Base-by-base conservation (phyloP, 495 filamentous ascomycete genomes). In the Aspergillus sclerotiicarbonarius region DNA sequence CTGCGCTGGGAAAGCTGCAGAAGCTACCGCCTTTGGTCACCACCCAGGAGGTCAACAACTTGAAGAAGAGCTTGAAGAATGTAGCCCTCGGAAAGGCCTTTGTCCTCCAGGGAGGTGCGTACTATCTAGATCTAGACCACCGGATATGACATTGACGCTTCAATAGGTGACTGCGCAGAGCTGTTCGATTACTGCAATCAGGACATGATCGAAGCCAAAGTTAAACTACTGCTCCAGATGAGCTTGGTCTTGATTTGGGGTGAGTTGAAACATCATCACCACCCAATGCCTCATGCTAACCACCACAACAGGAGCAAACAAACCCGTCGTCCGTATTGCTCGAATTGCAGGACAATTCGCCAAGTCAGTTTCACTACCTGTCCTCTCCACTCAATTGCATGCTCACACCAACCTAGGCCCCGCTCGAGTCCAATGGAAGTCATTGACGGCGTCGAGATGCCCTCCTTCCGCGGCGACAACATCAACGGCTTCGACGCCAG, bases 331-430 rank as follows among this genome's bases (percentile, higher is more conserved):
- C 53, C 85, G 94, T 60, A 94, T 98, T 62, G 94, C 90, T 16
- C 85, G 94, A 49, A 96, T 97, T 86, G 94, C 94, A 16, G 94
- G 94, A 5, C 94, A 98, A 75, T 98, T 93, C 57, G 94, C 94
- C 18, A 98, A 98, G 73, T 75, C 55, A 15, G 66, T 57, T 7
- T 37, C 8, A 39, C 54, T 39, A 12, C 43, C 10, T 21, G 12
- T 53, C 16, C 16, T 31, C 8, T 10, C 6, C 32, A 4, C n/a
- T 4, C 3, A 58, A 4, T 15, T 32, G 8, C 4, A 12, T 29
- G 5, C 35, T 16, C 6, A 10, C 15, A 30, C 56, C 66, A 62
- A 70, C n/a, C 13, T 21, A 83, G 80, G 70, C 94, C 94, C 1
- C 80, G 94, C 33, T 96, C 91, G 13, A 94, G 86, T 52, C 89